Evolutionary conservation across 176 grass and related monocot genomes (phyloP), one percentile per base, ranked within the genome.

Genomic region (Triticum monococcum): DNA sequence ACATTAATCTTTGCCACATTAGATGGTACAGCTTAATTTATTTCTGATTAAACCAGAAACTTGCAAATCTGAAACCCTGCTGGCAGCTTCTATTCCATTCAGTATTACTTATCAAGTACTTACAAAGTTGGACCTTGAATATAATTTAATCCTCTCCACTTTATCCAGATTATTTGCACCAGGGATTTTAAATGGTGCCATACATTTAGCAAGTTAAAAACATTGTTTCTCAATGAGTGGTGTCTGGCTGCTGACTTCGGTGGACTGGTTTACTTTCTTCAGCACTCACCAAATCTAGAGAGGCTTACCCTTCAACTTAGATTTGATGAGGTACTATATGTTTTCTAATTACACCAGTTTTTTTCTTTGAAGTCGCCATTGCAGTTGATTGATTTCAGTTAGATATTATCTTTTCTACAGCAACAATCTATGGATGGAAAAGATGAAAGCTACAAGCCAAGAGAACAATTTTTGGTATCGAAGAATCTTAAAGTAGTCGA

Each of bases 181-280:
- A 73, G 38, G 70, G 70, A 73, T 73, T 73, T 73, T n/a, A 73
- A 73, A 73, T 73, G 70, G 37, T 7, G 38, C 37, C 70, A 41
- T 73, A 43, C 12, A 3, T 45, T 73, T 43, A 73, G 37, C 70
- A 73, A 73, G 37, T 43, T 73, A 73, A 73, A 73, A 24, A 73
- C 70, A 43, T 43, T 45, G 70, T 73, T 43, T 43, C 22, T 73
- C 70, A 73, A 12, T 73, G 22, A 73, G 22, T 73, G 70, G 70
- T 45, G 37, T 3, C 37, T 73, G 70, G n/a, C 70, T 73, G 70
- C 37, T 45, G n/a, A 24, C 38, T 43, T 73, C 38, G n/a, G 70
- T 45, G 70, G 22, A n/a, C 38, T 73, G n/a, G 37, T 73, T 73
- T 73, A 43, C 70, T 73, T 73, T 73, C 70, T 73, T 24, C 70